Conservation (phyloP, 129 eudicot species). For the Calendula officinalis region DNA sequence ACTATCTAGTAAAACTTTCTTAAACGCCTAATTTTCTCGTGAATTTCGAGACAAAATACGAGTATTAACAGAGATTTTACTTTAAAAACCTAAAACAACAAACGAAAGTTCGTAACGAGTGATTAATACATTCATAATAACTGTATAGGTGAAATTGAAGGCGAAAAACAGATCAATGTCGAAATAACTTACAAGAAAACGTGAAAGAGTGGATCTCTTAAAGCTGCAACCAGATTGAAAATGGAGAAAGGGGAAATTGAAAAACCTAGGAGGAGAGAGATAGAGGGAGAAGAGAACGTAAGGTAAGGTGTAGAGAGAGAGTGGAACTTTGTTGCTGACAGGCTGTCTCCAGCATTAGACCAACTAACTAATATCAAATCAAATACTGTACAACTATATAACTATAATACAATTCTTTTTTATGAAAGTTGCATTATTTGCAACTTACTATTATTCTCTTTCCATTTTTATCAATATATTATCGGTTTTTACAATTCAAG, state of each 20-base stretch:
- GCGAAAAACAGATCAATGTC: not conserved
- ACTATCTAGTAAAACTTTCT: not conserved
- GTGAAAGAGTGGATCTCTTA: conserved; percentile 25
- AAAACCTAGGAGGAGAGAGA: conserved; percentile 35
- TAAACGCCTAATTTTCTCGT: not conserved
- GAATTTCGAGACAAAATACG: not conserved
- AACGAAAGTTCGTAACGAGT: not conserved
- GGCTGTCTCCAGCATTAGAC: conserved; percentile 95
- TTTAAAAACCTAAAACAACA: conserved; percentile 12
- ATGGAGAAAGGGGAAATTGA: conserved; percentile 3
- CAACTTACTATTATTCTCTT: too few species aligned
- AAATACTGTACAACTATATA: too few species aligned
- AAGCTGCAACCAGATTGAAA: conserved; percentile 16
- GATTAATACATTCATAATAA: not conserved
- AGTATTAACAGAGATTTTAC: conserved; percentile 1
- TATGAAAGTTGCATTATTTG: too few species aligned
- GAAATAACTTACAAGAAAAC: conserved; percentile 28
- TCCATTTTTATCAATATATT: too few species aligned
- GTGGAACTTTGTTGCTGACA: conserved; percentile 76
- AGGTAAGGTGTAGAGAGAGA: conserved; percentile 35
- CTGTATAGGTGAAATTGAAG: conserved; percentile 3
- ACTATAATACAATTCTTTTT: conserved; percentile 4
- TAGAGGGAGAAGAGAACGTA: conserved; percentile 24
- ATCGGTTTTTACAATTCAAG: too few species aligned
- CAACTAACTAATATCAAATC: conserved; percentile 33